These are phyloP conservation scores for Rosa chinensis DNA, from an alignment of 306 rosid genomes.

Conservation along the genomic window DNA sequence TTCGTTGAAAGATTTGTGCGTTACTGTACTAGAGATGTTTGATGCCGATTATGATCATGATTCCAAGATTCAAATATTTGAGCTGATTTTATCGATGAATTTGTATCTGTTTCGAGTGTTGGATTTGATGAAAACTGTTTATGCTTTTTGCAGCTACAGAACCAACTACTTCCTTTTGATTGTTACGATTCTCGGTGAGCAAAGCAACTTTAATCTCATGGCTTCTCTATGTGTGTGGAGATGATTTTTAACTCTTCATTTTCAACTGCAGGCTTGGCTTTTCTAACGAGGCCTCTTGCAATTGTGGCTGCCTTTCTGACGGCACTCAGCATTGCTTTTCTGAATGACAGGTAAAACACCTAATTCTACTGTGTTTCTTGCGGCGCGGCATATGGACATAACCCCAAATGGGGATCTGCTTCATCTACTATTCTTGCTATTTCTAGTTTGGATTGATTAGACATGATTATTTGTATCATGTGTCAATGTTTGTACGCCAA, in stretches of 20 bases:
- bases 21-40: neutral
- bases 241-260: constrained; percentile 2
- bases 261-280: constrained; percentile 73
- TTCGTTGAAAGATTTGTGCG: neutral
- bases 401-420: neutral
- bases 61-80: neutral
- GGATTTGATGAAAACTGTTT: neutral
- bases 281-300: constrained; percentile 80
- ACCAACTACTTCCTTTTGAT: constrained; percentile 93
- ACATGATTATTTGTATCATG: neutral
- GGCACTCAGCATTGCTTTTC: constrained; percentile 84
- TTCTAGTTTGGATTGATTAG: neutral
- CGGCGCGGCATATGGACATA: neutral
- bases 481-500: neutral
- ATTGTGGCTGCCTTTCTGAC: constrained; percentile 79
- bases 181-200: constrained; percentile 80
- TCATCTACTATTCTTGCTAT: neutral
- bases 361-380: neutral
- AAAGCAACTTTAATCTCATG: neutral
- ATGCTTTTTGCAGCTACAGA: constrained; percentile 67
- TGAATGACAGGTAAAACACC: constrained; percentile 78
- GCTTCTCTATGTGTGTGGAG: neutral
- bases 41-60: neutral
- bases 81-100: neutral
- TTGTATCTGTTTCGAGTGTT: neutral